Evolutionary conservation across 495 filamentous ascomycete genomes (phyloP).

Genomic region (Neurospora sp.): DNA sequence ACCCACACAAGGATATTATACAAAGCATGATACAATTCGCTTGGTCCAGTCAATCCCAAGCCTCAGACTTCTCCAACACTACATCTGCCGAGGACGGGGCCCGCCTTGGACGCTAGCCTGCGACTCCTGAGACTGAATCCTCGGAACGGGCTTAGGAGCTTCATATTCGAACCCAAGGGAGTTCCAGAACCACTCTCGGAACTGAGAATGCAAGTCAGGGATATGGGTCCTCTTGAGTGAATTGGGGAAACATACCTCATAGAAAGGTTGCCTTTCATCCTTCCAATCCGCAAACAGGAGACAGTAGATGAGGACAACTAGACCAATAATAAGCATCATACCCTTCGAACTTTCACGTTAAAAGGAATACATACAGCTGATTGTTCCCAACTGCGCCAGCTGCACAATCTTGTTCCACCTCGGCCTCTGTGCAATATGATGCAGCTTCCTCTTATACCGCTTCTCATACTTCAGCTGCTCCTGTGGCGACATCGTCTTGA

Average conservation of each 20-base stretch:
- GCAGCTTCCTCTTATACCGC: conserved; percentile 56
- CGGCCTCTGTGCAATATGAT: conserved; percentile 65
- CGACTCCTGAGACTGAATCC: not conserved
- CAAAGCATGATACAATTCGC: not conserved
- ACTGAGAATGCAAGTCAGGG: conserved; percentile 5
- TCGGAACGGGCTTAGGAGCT: not conserved
- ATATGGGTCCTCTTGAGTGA: not conserved
- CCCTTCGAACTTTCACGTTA: too few species aligned
- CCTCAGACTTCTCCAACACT: not conserved
- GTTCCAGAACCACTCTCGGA: conserved; percentile 14
- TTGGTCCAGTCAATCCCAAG: not conserved
- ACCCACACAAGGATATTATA: not conserved
- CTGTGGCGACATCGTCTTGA: conserved; percentile 64
- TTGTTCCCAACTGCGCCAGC: conserved; percentile 57
- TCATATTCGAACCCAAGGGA: conserved; percentile 13
- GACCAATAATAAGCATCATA: not conserved
- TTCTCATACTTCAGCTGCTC: conserved; percentile 82
- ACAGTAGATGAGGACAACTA: conserved; percentile 61
- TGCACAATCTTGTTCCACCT: conserved; percentile 62
- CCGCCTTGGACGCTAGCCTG: not conserved
- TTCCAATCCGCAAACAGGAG: conserved; percentile 74
- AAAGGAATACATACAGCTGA: conserved; percentile 39
- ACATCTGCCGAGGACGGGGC: not conserved
- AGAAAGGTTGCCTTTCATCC: conserved; percentile 50
- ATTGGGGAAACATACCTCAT: conserved; percentile 33